Base-by-base conservation (phyloP, 164 flowering plant species). In the Piper longum region DNA sequence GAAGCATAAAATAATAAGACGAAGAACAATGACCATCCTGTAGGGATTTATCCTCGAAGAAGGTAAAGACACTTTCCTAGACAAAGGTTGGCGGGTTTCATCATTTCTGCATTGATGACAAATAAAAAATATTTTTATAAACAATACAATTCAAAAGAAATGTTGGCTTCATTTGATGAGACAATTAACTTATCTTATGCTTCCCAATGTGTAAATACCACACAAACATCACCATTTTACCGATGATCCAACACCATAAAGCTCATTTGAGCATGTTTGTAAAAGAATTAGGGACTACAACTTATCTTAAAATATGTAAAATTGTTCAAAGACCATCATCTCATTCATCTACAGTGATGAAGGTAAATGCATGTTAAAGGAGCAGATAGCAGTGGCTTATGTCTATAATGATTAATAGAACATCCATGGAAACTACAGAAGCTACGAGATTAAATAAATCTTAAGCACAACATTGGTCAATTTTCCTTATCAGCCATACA, bases 41-140 rank as follows among this genome's bases (percentile, higher is more conserved):
- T 81, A 81, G 2, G 85, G 85, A 56, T 71, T 81, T 67, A 81
- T 79, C 73, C 66, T 77, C 56, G 81, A 76, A 12, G 85, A 81
- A 43, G 85, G 69, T 57, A 81, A 63, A 26, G 85, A 75, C 7
- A 81, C 65, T 67, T 81, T 81, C 68, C 85, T 77, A 16, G 85
- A 81, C 62, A 81, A 81, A 62, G 85, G 85, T 64, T 81, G 82
- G 42, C 85, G 78, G 41, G 81, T 81, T 73, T 81, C 85, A 69
- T 81, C 85, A 80, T 79, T 82, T 73, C 85, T 82, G 69, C 54
- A 65, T 54, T 40, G 16, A 17, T 36, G 61, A 9, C 9, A 5
- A 48, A 26, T 26, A 26, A 26, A 26, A 26, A 26, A 26, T 26
- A 26, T 26, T 26, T 26, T 26, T 0, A 26, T 0, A 26, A 26